Evolutionary conservation across 768 basidiomycete species (phyloP).

Genomic region (Austroboletus eburneus): DNA sequence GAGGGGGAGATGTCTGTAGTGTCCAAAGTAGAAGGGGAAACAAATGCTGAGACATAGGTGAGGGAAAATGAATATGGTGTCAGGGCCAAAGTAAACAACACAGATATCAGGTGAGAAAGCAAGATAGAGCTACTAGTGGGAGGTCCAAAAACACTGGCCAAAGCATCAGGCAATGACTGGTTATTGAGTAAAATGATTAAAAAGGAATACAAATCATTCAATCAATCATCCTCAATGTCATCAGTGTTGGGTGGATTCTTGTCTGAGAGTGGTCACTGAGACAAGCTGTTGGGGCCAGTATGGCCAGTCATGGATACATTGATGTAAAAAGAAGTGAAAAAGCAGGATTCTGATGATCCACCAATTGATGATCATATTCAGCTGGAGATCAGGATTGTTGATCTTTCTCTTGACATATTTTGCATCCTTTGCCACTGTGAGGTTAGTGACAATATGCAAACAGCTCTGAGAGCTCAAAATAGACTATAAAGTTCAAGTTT

Average conservation of each 20-base stretch:
- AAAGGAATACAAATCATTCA: not conserved
- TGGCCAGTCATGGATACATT: not conserved
- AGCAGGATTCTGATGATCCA: not conserved
- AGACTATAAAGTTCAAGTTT: not conserved
- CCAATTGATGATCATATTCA: too few species aligned
- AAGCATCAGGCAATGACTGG: not conserved
- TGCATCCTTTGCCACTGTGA: too few species aligned
- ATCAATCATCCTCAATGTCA: too few species aligned
- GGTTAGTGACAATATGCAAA: not conserved
- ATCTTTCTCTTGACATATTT: not conserved
- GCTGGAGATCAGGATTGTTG: not conserved
- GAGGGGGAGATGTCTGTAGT: too few species aligned
- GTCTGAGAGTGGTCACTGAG: not conserved
- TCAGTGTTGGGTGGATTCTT: too few species aligned
- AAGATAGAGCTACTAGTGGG: too few species aligned
- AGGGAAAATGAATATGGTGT: too few species aligned
- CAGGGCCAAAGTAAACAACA: too few species aligned
- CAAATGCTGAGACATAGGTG: too few species aligned
- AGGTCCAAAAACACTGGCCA: too few species aligned
- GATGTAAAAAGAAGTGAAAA: not conserved
- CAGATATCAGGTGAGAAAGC: too few species aligned
- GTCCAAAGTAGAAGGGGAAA: too few species aligned
- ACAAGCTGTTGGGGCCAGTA: not conserved
- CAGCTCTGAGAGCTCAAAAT: not conserved
- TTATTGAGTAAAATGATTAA: not conserved